Percentiles rank a stretch among this genome's conserved stretches.
phyloP scores from a whole-genome alignment of 768 basidiomycete species.

The Suillus fuscotomentosus region DNA sequence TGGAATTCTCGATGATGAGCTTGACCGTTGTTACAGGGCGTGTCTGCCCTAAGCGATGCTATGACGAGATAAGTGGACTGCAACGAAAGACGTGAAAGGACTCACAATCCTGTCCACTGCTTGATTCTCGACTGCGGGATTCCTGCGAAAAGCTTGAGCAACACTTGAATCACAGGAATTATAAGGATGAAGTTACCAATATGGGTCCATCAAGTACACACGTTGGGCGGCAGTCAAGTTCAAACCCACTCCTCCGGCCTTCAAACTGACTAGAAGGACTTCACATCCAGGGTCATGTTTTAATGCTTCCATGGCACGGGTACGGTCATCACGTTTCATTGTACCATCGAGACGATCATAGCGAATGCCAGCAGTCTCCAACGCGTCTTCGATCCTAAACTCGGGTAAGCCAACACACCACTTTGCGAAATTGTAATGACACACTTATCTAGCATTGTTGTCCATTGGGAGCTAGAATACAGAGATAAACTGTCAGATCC shows the following conservation, averaged over 20 bases:
- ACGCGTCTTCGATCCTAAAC: conserved; percentile 80
- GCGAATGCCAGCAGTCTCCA: conserved; percentile 77
- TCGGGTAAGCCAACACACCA: conserved; percentile 4
- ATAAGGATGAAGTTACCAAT: conserved; percentile 57
- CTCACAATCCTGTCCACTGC: conserved; percentile 96
- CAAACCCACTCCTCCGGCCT: conserved; percentile 95
- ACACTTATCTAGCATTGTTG: conserved; percentile 88
- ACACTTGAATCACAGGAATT: conserved; percentile 3
- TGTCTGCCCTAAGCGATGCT: conserved; percentile 97
- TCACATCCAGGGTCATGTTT: conserved; percentile 90
- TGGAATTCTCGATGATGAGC: conserved; percentile 90
- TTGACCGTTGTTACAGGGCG: conserved; percentile 89
- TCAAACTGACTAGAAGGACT: conserved; percentile 91
- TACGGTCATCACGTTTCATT: conserved; percentile 96
- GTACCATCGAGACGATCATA: conserved; percentile 95
- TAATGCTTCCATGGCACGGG: conserved; percentile 87
- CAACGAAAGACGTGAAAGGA: conserved; percentile 13
- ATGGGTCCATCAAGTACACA: conserved; percentile 96
- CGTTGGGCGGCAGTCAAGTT: conserved; percentile 94
- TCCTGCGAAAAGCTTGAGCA: conserved; percentile 49
- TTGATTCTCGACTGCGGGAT: conserved; percentile 96
- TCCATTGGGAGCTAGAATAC: conserved; percentile 82
- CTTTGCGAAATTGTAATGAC: conserved; percentile 2
- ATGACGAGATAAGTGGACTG: conserved; percentile 1
- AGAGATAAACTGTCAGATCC: conserved; percentile 11